Base-by-base conservation (phyloP, 768 basidiomycete species). In the Auriculariales sp. region DNA sequence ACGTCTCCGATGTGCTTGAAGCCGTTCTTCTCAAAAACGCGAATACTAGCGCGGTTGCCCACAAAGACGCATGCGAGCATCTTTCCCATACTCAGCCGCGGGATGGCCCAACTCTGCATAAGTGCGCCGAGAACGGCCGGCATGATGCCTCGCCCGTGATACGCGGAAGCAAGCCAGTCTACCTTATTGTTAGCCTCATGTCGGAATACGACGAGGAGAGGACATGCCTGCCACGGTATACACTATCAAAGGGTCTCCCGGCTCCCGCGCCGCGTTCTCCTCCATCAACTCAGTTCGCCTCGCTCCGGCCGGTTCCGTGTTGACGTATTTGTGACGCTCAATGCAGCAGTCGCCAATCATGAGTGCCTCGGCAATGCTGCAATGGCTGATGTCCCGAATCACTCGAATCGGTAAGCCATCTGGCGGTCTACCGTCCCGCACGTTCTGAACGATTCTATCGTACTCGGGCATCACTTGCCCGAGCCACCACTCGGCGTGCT, bases 181-280 rank as follows among this genome's bases (percentile, higher is more conserved):
- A 15, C 15, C 7, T 32, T 32, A 7, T n/a, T n/a, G n/a, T n/a
- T n/a, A n/a, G n/a, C n/a, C n/a, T n/a, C n/a, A n/a, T n/a, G 7
- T 36, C 35, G 35, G 7, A 7, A 19, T 36, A 19, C 15, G 35
- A n/a, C n/a, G 15, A 36, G 6, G 5, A 17, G 22, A 36, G 14
- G 36, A 39, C 36, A 17, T 17, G 17, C 36, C 10, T 54, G 80
- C 83, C 27, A 83, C 60, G 11, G 68, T 68, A 77, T 78, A 84
- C 24, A 75, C 57, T 48, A 81, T 78, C 28, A 64, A 64, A 11
- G 73, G 71, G 55, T 83, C 75, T 11, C 78, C 80, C 11, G 61
- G 47, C 5, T 57, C 55, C 48, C 67, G 66, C 1, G 50, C 57
- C 22, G 62, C 57, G 55, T 81, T 82, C 54, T 64, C 64, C 42